A percentile compares a stretch with the other conserved stretches of the same genome.
phyloP scores from a whole-genome alignment of 257 asterid species.

The Capsicum pubescens region DNA sequence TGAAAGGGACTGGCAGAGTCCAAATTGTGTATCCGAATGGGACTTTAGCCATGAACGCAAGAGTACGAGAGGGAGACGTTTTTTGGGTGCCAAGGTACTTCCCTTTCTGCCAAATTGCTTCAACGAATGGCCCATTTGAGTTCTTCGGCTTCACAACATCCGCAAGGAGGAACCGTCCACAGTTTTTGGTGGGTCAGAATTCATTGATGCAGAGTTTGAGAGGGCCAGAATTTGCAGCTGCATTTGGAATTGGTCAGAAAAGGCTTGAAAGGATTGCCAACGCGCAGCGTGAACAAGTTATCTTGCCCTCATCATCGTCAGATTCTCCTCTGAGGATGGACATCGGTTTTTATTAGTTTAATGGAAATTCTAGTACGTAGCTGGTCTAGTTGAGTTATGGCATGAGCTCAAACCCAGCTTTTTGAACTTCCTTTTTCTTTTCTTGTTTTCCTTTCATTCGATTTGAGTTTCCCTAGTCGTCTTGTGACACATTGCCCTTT shows the following conservation, averaged over 20 bases:
- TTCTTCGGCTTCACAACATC: conserved; percentile 90
- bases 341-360: conserved; percentile 35
- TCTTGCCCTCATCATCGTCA: conserved; percentile 56
- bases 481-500: neutral
- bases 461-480: neutral
- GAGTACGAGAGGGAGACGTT: conserved; percentile 70
- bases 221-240: conserved; percentile 76
- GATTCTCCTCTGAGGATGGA: conserved; percentile 53
- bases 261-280: conserved; percentile 45
- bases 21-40: conserved; percentile 82
- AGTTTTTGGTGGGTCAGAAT: conserved; percentile 67
- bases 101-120: conserved; percentile 93
- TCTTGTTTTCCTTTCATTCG: neutral
- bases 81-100: conserved; percentile 81
- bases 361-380: neutral
- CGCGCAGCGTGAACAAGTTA: conserved; percentile 57
- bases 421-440: neutral
- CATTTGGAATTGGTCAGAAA: conserved; percentile 61
- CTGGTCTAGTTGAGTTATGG: neutral
- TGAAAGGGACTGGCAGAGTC: conserved; percentile 62
- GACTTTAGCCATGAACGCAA: conserved; percentile 75
- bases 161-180: conserved; percentile 70
- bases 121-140: conserved; percentile 70
- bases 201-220: conserved; percentile 59
- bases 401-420: neutral